Conservation (phyloP, 352 stramenopile genomes). For the Pythium apleroticum region DNA sequence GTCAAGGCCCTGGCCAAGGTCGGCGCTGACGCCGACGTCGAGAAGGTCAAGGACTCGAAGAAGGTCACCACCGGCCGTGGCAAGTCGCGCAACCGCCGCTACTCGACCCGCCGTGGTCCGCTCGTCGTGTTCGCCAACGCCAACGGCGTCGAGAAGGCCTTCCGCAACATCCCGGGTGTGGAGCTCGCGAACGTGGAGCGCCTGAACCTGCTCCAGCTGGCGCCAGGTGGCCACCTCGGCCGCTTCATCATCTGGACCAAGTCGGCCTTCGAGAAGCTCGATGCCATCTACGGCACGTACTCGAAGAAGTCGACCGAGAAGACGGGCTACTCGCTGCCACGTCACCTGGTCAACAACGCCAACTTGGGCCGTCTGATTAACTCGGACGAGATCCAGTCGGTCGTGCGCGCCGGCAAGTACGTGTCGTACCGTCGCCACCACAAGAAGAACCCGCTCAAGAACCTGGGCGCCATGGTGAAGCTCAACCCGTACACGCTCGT, state of each 20-base stretch:
- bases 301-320: conserved; percentile 91
- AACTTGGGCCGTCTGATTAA: conserved; percentile 99
- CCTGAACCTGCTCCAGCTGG: conserved; percentile 97
- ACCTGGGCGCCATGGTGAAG: conserved; percentile 94
- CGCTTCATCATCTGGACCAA: conserved; percentile 99
- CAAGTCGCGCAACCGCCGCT: conserved; percentile 98
- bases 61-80: conserved; percentile 97
- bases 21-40: conserved; percentile 94
- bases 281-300: conserved; percentile 96
- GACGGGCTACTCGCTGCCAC: conserved; percentile 91
- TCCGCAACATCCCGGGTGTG: conserved; percentile 98
- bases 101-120: conserved; percentile 93
- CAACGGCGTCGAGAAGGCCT: conserved; percentile 92
- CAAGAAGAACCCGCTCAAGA: conserved; percentile 98
- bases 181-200: conserved; percentile 97
- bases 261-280: conserved; percentile 96
- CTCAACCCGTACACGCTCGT: conserved; percentile 97
- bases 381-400: conserved; percentile 97
- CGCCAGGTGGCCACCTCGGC: conserved; percentile 97
- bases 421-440: conserved; percentile 87
- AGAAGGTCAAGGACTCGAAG: conserved; percentile 98
- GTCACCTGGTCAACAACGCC: conserved; percentile 96
- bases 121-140: conserved; percentile 97
- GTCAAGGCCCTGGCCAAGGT: conserved; percentile 94
- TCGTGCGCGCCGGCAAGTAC: conserved; percentile 94